Percentiles rank a stretch among this genome's conserved stretches.
These are phyloP conservation scores for Auricularia auricula-judae DNA, from an alignment of 768 basidiomycete genomes.

Conservation along the genomic window DNA sequence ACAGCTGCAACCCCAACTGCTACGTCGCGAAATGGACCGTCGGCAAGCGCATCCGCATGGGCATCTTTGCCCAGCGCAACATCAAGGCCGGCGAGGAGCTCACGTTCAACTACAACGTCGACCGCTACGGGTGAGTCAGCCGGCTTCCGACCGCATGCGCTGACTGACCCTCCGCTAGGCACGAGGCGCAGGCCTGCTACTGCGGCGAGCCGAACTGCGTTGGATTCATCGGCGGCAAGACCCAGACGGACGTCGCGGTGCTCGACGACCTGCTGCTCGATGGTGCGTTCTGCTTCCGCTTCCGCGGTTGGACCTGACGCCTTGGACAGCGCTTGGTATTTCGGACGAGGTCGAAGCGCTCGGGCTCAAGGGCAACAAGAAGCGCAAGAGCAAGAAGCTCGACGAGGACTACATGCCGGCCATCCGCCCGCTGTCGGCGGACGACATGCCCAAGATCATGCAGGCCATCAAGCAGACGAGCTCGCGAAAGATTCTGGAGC, in stretches of 20 bases:
- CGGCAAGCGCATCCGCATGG: constrained; percentile 84
- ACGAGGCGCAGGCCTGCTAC: constrained; percentile 89
- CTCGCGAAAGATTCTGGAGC: constrained; percentile 70
- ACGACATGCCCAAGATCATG: constrained; percentile 84
- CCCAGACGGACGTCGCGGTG: constrained; percentile 87
- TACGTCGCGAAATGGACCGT: constrained; percentile 98
- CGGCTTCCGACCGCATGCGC: background rate
- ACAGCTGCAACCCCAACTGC: constrained; percentile 95
- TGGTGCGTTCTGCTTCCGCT: constrained; percentile 34
- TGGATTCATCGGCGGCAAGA: constrained; percentile 95
- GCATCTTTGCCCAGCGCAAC: constrained; percentile 84
- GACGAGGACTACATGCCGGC: constrained; percentile 90
- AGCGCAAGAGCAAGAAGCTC: constrained; percentile 84
- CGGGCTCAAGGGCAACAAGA: constrained; percentile 78
- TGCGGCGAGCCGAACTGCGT: constrained; percentile 95
- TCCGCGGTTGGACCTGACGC: background rate
- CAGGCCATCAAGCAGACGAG: constrained; percentile 84
- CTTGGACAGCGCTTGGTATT: constrained; percentile 72
- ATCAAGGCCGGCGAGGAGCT: constrained; percentile 77
- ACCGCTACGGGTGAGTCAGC: constrained; percentile 82
- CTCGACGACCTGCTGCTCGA: constrained; percentile 95
- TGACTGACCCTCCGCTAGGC: constrained; percentile 32
- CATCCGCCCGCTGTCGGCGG: constrained; percentile 60
- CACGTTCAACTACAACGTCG: constrained; percentile 99
- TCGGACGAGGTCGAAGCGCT: constrained; percentile 77